These are phyloP conservation scores for Colletotrichum sublineola DNA, from an alignment of 2,329 filamentous ascomycete genomes.

Conservation along the genomic window DNA sequence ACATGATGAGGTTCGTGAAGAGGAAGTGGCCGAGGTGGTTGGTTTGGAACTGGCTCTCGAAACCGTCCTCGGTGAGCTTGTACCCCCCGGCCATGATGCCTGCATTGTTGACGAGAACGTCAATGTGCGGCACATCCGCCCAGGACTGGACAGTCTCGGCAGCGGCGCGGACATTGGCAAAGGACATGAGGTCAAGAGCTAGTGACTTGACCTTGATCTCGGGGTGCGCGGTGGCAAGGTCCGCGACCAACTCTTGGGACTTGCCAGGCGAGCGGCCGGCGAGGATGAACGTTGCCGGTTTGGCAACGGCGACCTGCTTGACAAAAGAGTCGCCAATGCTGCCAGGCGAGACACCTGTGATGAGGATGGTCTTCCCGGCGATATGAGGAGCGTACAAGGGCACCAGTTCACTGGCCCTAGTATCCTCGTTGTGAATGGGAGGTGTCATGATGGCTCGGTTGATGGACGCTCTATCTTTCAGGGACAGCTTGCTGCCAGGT, in stretches of 20 bases:
- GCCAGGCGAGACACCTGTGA: slow-evolving; percentile 57
- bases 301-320: slow-evolving; percentile 51
- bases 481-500: background rate
- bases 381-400: slow-evolving; percentile 50
- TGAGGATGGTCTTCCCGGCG: slow-evolving; percentile 54
- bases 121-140: slow-evolving; percentile 51
- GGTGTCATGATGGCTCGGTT: slow-evolving; percentile 9
- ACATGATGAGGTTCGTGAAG: slow-evolving; percentile 55
- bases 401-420: slow-evolving; percentile 48
- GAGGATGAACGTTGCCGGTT: slow-evolving; percentile 59
- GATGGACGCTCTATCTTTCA: background rate
- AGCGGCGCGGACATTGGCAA: slow-evolving; percentile 55
- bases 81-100: slow-evolving; percentile 56
- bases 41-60: slow-evolving; percentile 54
- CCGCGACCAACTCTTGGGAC: slow-evolving; percentile 52
- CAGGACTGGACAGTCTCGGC: slow-evolving; percentile 53
- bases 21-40: slow-evolving; percentile 57
- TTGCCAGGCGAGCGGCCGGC: slow-evolving; percentile 59
- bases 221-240: slow-evolving; percentile 51
- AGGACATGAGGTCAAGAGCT: slow-evolving; percentile 55
- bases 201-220: slow-evolving; percentile 52
- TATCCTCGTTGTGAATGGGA: slow-evolving; percentile 19
- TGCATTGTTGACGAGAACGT: slow-evolving; percentile 59
- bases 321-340: slow-evolving; percentile 56
- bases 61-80: slow-evolving; percentile 52